Percentiles rank a stretch among this genome's conserved stretches.
These are phyloP conservation scores for Ogataea trehalophila DNA, from an alignment of 805 yeast species.

Conservation along the genomic window DNA sequence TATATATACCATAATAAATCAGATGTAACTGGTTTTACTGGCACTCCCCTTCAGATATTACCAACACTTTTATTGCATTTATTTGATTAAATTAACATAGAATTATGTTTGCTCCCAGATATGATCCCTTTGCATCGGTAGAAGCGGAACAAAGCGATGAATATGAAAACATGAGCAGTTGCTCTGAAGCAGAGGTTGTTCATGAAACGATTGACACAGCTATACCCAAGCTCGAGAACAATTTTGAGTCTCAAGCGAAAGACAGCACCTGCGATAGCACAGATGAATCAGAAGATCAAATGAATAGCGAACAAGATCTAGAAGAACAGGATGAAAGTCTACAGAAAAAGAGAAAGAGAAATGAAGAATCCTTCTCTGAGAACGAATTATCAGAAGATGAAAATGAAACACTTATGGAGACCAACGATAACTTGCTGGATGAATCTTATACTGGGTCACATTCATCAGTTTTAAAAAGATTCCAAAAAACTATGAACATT, in stretches of 20 bases:
- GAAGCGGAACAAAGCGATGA: conserved; percentile 18
- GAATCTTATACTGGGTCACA: conserved; percentile 33
- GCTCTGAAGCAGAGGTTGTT: too few relatives aligned
- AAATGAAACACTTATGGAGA: conserved; percentile 9
- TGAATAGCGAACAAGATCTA: background rate
- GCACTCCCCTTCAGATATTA: background rate
- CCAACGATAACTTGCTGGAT: conserved; percentile 4
- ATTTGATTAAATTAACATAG: too few relatives aligned
- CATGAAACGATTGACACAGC: conserved; percentile 6
- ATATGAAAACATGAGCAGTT: conserved; percentile 24
- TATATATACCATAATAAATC: too few relatives aligned
- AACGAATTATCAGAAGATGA: conserved; percentile 4
- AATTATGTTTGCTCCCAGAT: conserved; percentile 63
- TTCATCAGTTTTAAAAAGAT: conserved; percentile 47
- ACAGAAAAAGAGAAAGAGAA: background rate
- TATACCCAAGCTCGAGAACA: conserved; percentile 39
- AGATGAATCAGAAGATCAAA: too few relatives aligned
- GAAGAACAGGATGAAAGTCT: background rate
- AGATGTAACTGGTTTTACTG: too few relatives aligned
- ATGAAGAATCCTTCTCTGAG: conserved; percentile 2
- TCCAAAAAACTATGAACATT: conserved; percentile 36
- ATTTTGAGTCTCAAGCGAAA: conserved; percentile 4
- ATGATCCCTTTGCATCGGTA: conserved; percentile 43
- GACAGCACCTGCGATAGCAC: background rate
- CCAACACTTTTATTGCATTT: background rate